Evolutionary conservation across 2,329 filamentous ascomycete genomes (phyloP), one percentile per base, ranked within the genome.

Genomic region (Pseudocercospora fijiensis): DNA sequence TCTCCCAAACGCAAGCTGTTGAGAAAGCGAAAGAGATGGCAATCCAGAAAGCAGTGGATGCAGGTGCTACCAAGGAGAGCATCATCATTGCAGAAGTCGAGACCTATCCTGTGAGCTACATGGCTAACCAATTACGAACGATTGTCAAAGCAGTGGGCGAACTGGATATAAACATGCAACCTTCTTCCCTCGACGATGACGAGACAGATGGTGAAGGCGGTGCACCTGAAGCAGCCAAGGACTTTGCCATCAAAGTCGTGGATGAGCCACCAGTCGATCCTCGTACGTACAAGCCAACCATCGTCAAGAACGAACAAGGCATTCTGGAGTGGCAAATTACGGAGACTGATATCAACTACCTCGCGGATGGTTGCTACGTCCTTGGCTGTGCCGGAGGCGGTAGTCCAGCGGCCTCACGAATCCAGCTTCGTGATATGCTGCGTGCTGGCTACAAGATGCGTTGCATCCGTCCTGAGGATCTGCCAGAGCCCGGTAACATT

Each of bases 341-440:
- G 10, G 84, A 87, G 69, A 83, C 82, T 0, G 86, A 88, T 70
- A 76, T 88, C 3, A 73, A 77, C 28, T 88, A 83, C 77, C 83
- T 88, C 33, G 75, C 83, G 0, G 83, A 79, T 7, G 86, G 86
- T 0, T 86, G 85, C 70, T 86, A 86, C 65, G 84, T 88, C 58
- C 78, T 88, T 0, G 86, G 85, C 1, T 86, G 84, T 0, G 86
- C 85, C 20, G 85, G 86, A 5, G 85, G 86, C 20, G 85, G 85
- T 1, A 82, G 79, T 2, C 83, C 85, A 1, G 85, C 84, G 66
- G 73, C 82, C 1, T 75, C 78, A 28, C 81, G 83, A 76, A 76
- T 86, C 16, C 81, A 81, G 6, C 76, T 86, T 8, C 78, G 82
- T 7, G 76, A 82, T 49, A 81, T 83, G 63, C 77, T 87, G 6